phyloP scores from a whole-genome alignment of 495 filamentous ascomycete genomes.

The Penicillium verhagenii region DNA sequence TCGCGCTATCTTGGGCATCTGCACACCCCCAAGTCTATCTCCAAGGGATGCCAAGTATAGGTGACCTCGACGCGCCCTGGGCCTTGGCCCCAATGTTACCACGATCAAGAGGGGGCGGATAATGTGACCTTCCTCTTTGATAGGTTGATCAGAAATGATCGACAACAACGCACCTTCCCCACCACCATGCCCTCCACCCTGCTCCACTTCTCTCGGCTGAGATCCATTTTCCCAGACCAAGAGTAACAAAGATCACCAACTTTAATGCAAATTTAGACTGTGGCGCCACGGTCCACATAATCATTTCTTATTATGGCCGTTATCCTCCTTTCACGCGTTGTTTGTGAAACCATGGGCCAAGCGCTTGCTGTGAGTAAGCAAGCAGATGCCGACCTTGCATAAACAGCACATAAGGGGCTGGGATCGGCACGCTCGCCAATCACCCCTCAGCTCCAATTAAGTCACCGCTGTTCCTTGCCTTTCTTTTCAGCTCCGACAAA shows the following conservation, averaged over 20 bases:
- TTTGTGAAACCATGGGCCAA: background rate
- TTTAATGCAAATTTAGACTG: background rate
- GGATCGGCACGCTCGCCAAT: background rate
- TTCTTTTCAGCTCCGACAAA: background rate
- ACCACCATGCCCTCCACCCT: background rate
- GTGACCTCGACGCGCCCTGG: background rate
- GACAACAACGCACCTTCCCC: background rate
- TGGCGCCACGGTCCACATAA: background rate
- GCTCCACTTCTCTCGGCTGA: too few relatives aligned
- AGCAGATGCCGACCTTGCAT: background rate
- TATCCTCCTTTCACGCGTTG: background rate
- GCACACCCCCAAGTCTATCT: background rate
- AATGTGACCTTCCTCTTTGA: background rate
- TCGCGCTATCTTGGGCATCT: background rate
- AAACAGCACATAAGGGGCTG: slow-evolving; percentile 2
- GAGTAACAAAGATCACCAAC: background rate
- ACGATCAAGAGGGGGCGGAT: background rate
- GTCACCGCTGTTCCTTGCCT: background rate
- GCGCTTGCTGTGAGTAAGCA: background rate
- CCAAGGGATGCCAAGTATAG: background rate
- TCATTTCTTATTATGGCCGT: background rate
- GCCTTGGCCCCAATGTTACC: background rate
- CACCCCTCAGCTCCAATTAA: background rate
- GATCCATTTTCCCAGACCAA: background rate
- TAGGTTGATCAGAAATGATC: background rate